These are phyloP conservation scores for Fusarium sp. DNA, from an alignment of 2,329 filamentous ascomycete species.

Conservation along the genomic window DNA sequence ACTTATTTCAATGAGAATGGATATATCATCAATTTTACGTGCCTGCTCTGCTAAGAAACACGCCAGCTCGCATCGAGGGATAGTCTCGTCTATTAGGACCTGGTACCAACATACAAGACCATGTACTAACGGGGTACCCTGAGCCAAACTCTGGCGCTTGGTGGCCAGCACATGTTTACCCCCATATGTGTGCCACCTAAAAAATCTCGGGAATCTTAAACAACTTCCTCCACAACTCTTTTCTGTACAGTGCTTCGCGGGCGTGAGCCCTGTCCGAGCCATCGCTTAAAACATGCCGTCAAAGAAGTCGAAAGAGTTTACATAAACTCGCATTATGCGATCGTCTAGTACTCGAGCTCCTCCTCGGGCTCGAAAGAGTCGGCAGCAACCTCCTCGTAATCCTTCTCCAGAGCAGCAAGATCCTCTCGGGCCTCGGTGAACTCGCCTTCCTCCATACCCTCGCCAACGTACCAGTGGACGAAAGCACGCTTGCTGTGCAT, in stretches of 20 bases:
- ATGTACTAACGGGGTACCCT: constrained; percentile 46
- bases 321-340: constrained; percentile 28
- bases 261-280: constrained; percentile 28
- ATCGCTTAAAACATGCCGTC: constrained; percentile 36
- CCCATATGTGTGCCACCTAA: constrained; percentile 42
- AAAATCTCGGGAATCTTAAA: constrained; percentile 50
- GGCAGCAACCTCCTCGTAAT: constrained; percentile 86
- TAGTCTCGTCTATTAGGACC: constrained; percentile 51
- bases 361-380: constrained; percentile 77
- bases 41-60: constrained; percentile 48
- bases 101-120: constrained; percentile 46
- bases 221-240: constrained; percentile 45
- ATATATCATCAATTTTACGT: constrained; percentile 53
- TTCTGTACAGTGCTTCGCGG: constrained; percentile 37
- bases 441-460: constrained; percentile 94
- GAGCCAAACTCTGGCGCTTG: constrained; percentile 42
- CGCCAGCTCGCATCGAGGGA: constrained; percentile 40
- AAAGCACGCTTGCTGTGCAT: constrained; percentile 85
- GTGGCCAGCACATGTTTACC: constrained; percentile 45
- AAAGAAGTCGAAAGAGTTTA: constrained; percentile 44
- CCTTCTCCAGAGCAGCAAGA: constrained; percentile 85
- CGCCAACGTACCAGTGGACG: constrained; percentile 85
- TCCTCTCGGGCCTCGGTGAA: constrained; percentile 91
- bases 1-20: constrained; percentile 28
- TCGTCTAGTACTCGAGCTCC: constrained; percentile 80